Evolutionary conservation across 441 rosid species (phyloP), one percentile per base, ranked within the genome.

Genomic region (Isatis lusitanica): DNA sequence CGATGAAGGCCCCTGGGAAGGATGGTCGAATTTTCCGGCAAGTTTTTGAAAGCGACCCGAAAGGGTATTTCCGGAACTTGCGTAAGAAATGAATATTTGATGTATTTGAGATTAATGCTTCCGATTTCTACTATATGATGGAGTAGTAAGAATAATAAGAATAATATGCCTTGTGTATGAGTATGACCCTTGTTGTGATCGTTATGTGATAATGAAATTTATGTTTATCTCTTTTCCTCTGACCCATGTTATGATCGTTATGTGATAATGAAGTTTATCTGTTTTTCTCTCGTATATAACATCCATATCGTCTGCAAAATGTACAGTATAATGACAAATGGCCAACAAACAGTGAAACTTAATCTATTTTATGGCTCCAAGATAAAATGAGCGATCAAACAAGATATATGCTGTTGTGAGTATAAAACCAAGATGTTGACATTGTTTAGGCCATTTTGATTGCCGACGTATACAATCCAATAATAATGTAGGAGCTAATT

Each of bases 1-100:
- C 63, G 0, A 76, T 64, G 76, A 76, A 76, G 33, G 72, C 80
- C 5, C 72, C 76, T 3, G 75, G 80, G 3, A 48, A 50, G 40
- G 68, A 76, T 39, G 71, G 13, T 31, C 72, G 63, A 6, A 76
- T 71, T 24, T 15, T 50, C 17, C 40, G 76, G 17, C 24, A 65
- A 0, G 51, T 2, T 31, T 76, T 76, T 13, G 50, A 70, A 17
- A 47, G 35, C 26, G 2, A 57, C 7, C 72, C 72, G 0, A 76
- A 64, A 63, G 28, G 10, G 7, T 76, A 76, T 65, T 76, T 76
- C 31, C 21, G 26, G 9, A 64, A 70, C 9, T 52, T 76, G 15
- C 75, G 72, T 63, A 76, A 70, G 48, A 64, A 70, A 35, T 75
- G 36, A 75, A 52, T 51, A 6, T 30, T 63, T 73, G 26, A 18